Evolutionary conservation across 208 protist species (phyloP).

Genomic region (Leptomonas pyrrhocoris): DNA sequence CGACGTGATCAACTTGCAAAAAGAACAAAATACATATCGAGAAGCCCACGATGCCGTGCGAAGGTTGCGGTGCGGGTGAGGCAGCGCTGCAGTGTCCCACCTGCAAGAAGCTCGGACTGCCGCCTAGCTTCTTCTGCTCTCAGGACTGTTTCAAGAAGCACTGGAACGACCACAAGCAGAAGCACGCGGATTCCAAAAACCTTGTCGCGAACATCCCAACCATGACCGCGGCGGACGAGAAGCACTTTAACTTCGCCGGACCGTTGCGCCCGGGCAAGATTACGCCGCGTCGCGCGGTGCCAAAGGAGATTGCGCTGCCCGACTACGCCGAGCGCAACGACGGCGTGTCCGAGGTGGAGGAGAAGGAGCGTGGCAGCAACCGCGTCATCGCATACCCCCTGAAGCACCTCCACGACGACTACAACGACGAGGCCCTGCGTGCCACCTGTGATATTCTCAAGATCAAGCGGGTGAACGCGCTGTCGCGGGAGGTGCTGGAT

Average conservation of each 20-base stretch:
- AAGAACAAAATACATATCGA: too few species aligned
- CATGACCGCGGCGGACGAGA: constrained; percentile 77
- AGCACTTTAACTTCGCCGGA: constrained; percentile 84
- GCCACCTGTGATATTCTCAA: constrained; percentile 72
- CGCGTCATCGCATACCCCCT: constrained; percentile 75
- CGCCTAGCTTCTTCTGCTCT: constrained; percentile 89
- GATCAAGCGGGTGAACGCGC: constrained; percentile 88
- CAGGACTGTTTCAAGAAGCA: constrained; percentile 91
- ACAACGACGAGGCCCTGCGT: constrained; percentile 80
- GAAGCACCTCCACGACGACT: constrained; percentile 81
- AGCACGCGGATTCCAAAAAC: constrained; percentile 74
- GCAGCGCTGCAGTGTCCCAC: constrained; percentile 89
- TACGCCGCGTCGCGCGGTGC: constrained; percentile 81
- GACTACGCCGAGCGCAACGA: constrained; percentile 90
- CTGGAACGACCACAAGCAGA: constrained; percentile 85
- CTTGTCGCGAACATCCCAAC: constrained; percentile 81
- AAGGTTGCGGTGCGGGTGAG: constrained; percentile 77
- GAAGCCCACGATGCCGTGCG: constrained; percentile 60
- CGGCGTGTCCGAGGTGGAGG: constrained; percentile 74
- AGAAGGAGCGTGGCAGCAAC: constrained; percentile 70
- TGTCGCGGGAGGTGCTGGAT: constrained; percentile 95
- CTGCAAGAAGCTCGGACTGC: constrained; percentile 90
- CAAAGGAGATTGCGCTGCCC: constrained; percentile 67
- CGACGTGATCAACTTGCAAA: background rate
- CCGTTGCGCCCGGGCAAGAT: constrained; percentile 84